phyloP scores from a whole-genome alignment of 352 stramenopile genomes.

The Phytophthora podocarpi region DNA sequence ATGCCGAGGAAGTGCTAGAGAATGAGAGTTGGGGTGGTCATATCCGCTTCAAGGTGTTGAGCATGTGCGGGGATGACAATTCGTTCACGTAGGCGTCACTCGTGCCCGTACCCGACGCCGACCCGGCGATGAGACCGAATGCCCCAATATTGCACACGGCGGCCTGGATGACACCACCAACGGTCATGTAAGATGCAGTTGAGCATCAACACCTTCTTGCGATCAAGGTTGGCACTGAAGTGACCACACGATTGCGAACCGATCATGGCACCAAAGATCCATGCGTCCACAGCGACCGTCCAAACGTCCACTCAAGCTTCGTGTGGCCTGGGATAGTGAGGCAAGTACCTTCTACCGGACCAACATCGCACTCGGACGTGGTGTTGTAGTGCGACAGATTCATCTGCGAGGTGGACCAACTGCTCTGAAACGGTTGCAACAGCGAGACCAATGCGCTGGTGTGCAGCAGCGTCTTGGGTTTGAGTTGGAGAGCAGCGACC shows the following conservation, averaged over 20 bases:
- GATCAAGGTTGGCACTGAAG: conserved; percentile 29
- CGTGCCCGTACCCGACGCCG: conserved; percentile 9
- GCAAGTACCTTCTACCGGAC: conserved; percentile 9
- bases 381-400: conserved; percentile 13
- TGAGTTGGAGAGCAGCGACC: conserved; percentile 8
- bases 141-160: conserved; percentile 12
- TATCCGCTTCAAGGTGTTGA: conserved; percentile 13
- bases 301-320: too few species aligned
- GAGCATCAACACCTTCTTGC: conserved; percentile 18
- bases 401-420: conserved; percentile 37
- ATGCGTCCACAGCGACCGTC: too few species aligned
- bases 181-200: conserved; percentile 43
- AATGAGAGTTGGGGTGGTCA: too few species aligned
- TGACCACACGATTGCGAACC: conserved; percentile 15
- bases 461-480: conserved; percentile 42
- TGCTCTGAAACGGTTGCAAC: conserved; percentile 44
- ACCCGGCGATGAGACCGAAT: conserved; percentile 16
- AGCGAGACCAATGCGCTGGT: conserved; percentile 31
- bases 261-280: conserved; percentile 18
- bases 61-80: conserved; percentile 5
- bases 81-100: conserved; percentile 21
- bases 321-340: conserved; percentile 16
- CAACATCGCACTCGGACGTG: conserved; percentile 15
- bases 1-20: too few species aligned
- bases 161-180: conserved; percentile 28